These are phyloP conservation scores for Grammothele lineata DNA, from an alignment of 768 basidiomycete species.

Conservation along the genomic window DNA sequence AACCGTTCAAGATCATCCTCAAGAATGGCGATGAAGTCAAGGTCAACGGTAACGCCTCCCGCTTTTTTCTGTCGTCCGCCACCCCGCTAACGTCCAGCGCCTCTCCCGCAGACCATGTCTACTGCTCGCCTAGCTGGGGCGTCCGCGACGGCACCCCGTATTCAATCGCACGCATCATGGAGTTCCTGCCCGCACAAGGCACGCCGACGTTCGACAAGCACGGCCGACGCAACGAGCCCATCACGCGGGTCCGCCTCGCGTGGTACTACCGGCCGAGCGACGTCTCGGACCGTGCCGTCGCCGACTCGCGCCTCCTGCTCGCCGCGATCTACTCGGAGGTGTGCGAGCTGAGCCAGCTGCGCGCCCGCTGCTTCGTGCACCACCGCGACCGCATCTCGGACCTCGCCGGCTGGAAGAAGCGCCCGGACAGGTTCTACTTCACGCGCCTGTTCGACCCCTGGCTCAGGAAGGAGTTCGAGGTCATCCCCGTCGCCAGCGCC, in stretches of 20 bases:
- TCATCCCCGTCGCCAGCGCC: constrained; percentile 81
- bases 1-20: constrained; percentile 50
- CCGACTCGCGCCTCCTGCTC: constrained; percentile 87
- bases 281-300: constrained; percentile 86
- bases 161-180: constrained; percentile 94
- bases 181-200: constrained; percentile 83
- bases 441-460: constrained; percentile 94
- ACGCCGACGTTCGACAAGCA: constrained; percentile 45
- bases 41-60: constrained; percentile 67
- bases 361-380: constrained; percentile 89
- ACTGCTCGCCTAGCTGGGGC: constrained; percentile 91
- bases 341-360: constrained; percentile 90
- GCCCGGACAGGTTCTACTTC: constrained; percentile 95
- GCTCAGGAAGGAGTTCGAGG: constrained; percentile 97
- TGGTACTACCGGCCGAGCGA: constrained; percentile 98
- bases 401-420: constrained; percentile 89
- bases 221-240: constrained; percentile 62
- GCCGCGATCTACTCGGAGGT: constrained; percentile 97
- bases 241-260: constrained; percentile 83
- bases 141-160: constrained; percentile 93
- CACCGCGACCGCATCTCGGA: constrained; percentile 96
- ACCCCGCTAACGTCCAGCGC: constrained; percentile 34
- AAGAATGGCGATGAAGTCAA: constrained; percentile 83
- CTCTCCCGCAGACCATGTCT: constrained; percentile 96
- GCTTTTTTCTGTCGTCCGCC: constrained; percentile 14